phyloP scores from a whole-genome alignment of 768 basidiomycete genomes.

The Trichaptum fuscoviolaceum region DNA sequence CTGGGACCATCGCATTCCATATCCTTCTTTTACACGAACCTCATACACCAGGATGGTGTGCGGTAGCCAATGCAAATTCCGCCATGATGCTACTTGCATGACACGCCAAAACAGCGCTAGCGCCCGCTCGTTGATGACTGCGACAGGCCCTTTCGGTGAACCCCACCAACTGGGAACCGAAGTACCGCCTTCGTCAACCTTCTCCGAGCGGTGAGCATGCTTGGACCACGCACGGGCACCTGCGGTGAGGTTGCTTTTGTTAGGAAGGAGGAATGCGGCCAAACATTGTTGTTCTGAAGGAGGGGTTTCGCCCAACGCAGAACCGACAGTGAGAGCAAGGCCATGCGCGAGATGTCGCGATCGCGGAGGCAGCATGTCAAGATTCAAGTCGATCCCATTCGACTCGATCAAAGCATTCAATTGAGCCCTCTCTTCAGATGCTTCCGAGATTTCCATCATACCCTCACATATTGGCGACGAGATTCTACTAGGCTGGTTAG shows the following conservation, averaged over 20 bases:
- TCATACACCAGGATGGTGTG: constrained; percentile 61
- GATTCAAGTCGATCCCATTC: not conserved
- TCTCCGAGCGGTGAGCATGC: constrained; percentile 50
- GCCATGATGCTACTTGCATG: constrained; percentile 49
- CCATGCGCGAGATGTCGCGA: constrained; percentile 43
- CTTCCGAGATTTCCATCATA: constrained; percentile 40
- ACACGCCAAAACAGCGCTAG: constrained; percentile 48
- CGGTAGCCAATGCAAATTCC: constrained; percentile 62
- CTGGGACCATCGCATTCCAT: constrained; percentile 66
- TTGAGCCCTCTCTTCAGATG: constrained; percentile 31
- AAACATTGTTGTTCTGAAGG: constrained; percentile 47
- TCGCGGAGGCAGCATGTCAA: constrained; percentile 21
- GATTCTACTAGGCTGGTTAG: not conserved
- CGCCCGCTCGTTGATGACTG: constrained; percentile 47
- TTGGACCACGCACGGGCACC: constrained; percentile 67
- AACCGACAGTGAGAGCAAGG: constrained; percentile 55
- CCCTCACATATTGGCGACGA: constrained; percentile 35
- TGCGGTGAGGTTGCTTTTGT: constrained; percentile 46
- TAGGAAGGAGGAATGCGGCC: constrained; percentile 44
- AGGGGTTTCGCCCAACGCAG: constrained; percentile 47
- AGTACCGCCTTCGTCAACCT: constrained; percentile 13
- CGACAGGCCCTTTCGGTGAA: constrained; percentile 45
- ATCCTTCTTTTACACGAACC: constrained; percentile 51
- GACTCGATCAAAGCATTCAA: constrained; percentile 15
- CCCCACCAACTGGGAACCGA: constrained; percentile 56